Conservation (phyloP, 768 basidiomycete species). For the Suillus plorans region DNA sequence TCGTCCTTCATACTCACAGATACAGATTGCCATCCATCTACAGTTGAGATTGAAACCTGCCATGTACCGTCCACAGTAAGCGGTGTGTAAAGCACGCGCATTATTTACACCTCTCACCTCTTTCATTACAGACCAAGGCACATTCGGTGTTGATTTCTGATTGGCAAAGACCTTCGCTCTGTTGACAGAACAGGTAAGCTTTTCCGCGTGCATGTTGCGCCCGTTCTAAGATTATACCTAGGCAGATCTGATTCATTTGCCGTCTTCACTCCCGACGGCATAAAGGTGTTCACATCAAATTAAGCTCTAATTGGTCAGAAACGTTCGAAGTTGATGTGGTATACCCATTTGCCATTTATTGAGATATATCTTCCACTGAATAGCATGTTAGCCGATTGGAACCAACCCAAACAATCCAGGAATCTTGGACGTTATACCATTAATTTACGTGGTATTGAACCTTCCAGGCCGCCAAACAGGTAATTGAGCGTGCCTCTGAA, state of each 20-base stretch:
- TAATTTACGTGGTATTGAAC: conserved; percentile 72
- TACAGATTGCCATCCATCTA: conserved; percentile 46
- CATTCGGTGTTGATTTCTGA: conserved; percentile 76
- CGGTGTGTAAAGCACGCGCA: conserved; percentile 13
- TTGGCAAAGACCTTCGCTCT: conserved; percentile 74
- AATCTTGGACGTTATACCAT: conserved; percentile 72
- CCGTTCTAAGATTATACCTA: conserved; percentile 24
- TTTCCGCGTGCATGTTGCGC: background rate
- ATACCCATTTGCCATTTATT: conserved; percentile 29
- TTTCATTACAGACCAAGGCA: conserved; percentile 72
- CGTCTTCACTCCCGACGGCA: conserved; percentile 77
- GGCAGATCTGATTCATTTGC: conserved; percentile 91
- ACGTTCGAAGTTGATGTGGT: conserved; percentile 65
- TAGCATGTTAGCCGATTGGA: conserved; percentile 78
- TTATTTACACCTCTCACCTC: conserved; percentile 10
- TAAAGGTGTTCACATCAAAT: conserved; percentile 81
- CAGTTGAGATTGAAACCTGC: conserved; percentile 71
- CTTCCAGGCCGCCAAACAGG: conserved; percentile 62
- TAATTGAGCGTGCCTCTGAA: conserved; percentile 50
- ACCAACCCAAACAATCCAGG: conserved; percentile 85
- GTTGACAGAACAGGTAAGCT: conserved; percentile 80
- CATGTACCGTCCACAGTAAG: conserved; percentile 92
- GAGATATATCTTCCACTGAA: background rate
- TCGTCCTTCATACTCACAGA: conserved; percentile 59
- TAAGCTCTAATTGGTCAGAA: conserved; percentile 85